A percentile compares a stretch with the other conserved stretches of the same genome.
These are phyloP conservation scores for Cenchrus fungigraminus DNA, from an alignment of 176 grass and related monocot genomes.

Conservation along the genomic window DNA sequence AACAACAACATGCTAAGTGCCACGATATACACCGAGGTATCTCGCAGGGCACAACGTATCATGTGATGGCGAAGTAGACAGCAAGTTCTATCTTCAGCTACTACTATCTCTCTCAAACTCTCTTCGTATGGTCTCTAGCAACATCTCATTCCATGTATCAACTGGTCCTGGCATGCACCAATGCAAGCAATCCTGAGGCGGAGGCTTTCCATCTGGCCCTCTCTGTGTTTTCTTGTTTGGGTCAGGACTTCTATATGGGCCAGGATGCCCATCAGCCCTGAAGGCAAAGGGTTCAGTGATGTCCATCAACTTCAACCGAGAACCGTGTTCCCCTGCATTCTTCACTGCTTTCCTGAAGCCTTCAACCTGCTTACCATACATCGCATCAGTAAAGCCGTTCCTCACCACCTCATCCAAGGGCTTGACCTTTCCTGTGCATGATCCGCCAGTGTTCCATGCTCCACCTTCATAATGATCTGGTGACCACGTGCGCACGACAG, in stretches of 20 bases:
- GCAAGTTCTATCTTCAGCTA: slow-evolving; percentile 44
- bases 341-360: slow-evolving; percentile 66
- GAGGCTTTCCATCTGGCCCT: slow-evolving; percentile 84
- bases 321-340: slow-evolving; percentile 50
- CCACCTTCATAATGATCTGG: slow-evolving; percentile 94
- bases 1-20: slow-evolving; percentile 32
- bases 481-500: slow-evolving; percentile 79
- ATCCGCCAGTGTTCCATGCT: slow-evolving; percentile 92
- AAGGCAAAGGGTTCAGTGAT: slow-evolving; percentile 79
- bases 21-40: background rate
- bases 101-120: slow-evolving; percentile 49
- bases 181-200: slow-evolving; percentile 91
- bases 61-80: background rate
- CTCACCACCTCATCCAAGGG: slow-evolving; percentile 59
- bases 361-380: slow-evolving; percentile 73
- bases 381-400: slow-evolving; percentile 78
- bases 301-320: slow-evolving; percentile 86
- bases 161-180: slow-evolving; percentile 99
- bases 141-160: slow-evolving; percentile 91
- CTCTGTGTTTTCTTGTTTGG: slow-evolving; percentile 92
- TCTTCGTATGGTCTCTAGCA: slow-evolving; percentile 80
- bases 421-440: slow-evolving; percentile 79
- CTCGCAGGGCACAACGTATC: background rate
- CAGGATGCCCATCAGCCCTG: slow-evolving; percentile 87
- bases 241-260: slow-evolving; percentile 81